Conservation (phyloP, 257 asterid species). For the Gentiana macrophylla region DNA sequence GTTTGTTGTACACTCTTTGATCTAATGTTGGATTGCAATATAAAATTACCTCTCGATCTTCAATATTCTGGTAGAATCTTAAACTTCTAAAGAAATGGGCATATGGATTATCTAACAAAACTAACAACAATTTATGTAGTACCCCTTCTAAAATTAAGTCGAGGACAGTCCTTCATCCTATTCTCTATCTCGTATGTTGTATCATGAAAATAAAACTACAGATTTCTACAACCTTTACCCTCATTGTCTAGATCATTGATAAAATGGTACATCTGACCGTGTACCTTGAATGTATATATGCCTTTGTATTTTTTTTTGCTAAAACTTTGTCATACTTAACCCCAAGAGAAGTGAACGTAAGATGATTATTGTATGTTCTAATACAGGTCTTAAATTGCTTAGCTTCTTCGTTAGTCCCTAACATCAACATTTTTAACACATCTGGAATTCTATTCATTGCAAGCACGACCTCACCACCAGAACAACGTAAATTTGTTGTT, state of each 20-base stretch:
- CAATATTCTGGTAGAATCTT: background rate
- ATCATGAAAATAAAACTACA: conserved; percentile 3
- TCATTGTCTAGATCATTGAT: background rate
- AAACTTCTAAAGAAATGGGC: background rate
- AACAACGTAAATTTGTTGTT: background rate
- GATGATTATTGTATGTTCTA: background rate
- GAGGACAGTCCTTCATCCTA: background rate
- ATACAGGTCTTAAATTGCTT: background rate
- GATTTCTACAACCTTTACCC: background rate
- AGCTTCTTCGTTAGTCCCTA: background rate
- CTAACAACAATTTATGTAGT: background rate
- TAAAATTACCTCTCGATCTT: background rate
- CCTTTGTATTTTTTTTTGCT: background rate
- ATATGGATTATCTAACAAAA: background rate
- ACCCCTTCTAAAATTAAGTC: background rate
- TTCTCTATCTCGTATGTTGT: background rate
- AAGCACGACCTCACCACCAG: background rate
- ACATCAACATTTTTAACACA: background rate
- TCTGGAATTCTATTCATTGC: background rate
- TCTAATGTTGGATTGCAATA: background rate
- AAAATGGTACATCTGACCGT: conserved; percentile 1
- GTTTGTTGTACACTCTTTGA: conserved; percentile 1
- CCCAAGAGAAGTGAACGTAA: conserved; percentile 2
- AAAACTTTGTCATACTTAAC: background rate
- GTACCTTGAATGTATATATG: background rate